Evolutionary conservation across 1,284 basidiomycete genomes (phyloP).

Genomic region (Fereydounia khargensis): DNA sequence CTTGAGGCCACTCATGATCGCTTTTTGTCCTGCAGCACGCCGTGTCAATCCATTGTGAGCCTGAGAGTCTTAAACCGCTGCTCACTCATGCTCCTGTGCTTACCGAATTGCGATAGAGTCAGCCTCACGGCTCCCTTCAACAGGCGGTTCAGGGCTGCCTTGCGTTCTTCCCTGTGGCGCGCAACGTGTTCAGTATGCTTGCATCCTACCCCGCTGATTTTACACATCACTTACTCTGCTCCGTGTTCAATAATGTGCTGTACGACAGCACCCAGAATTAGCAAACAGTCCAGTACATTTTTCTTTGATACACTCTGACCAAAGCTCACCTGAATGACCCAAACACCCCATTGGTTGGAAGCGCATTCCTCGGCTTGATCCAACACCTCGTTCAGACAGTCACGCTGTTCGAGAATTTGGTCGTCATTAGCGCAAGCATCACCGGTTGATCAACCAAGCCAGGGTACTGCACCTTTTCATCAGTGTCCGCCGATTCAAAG

Average conservation of each 20-base stretch:
- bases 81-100: constrained; percentile 47
- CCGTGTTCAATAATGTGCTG: constrained; percentile 55
- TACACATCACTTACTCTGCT: constrained; percentile 2
- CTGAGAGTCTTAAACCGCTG: too few relatives aligned
- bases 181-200: too few relatives aligned
- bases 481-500: constrained; percentile 41
- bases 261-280: too few relatives aligned
- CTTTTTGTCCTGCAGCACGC: constrained; percentile 48
- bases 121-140: constrained; percentile 30
- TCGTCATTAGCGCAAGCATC: too few relatives aligned
- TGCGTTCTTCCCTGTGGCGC: constrained; percentile 9
- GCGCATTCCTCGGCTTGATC: constrained; percentile 35
- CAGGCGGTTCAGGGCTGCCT: constrained; percentile 26
- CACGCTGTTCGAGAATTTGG: constrained; percentile 1
- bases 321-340: constrained; percentile 45
- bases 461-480: constrained; percentile 32
- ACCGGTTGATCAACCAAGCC: too few relatives aligned
- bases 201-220: too few relatives aligned
- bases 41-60: too few relatives aligned
- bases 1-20: constrained; percentile 52
- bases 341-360: constrained; percentile 54
- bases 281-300: too few relatives aligned
- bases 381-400: constrained; percentile 49
- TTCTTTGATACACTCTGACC: too few relatives aligned
- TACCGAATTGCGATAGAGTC: constrained; percentile 49